Conservation (phyloP, 2,329 filamentous ascomycete genomes). For the Microsporum canis region DNA sequence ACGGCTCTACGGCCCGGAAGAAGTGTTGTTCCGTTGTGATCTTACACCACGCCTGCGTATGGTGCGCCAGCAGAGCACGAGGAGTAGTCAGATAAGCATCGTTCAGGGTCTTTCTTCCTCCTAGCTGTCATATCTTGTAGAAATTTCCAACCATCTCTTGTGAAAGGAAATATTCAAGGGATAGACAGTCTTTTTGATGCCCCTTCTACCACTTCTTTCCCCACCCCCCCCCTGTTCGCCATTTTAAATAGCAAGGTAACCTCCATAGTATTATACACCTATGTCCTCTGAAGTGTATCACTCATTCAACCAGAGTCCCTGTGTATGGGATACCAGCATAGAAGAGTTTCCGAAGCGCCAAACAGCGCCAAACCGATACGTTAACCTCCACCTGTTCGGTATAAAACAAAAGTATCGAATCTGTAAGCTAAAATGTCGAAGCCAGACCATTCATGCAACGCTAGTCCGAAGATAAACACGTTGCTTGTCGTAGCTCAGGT, state of each 20-base stretch:
- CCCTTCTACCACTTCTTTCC: slow-evolving; percentile 1
- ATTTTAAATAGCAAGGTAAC: background rate
- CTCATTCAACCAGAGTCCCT: background rate
- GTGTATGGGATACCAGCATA: background rate
- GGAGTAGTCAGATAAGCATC: background rate
- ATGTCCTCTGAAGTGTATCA: background rate
- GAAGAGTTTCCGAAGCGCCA: background rate
- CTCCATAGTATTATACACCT: background rate
- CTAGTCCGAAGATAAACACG: background rate
- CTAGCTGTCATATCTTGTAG: background rate
- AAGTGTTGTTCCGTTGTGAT: background rate
- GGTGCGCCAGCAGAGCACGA: background rate
- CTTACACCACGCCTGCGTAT: background rate
- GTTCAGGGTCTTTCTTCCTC: background rate
- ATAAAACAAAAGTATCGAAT: background rate
- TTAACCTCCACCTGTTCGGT: background rate
- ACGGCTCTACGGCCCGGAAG: background rate
- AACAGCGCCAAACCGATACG: background rate
- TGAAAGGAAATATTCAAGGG: slow-evolving; percentile 1
- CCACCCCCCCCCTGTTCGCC: background rate
- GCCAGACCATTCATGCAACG: background rate
- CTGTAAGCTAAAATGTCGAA: background rate
- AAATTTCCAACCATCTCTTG: background rate
- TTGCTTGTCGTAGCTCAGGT: background rate
- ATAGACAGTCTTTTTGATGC: background rate